Percentiles rank a stretch among this genome's conserved stretches.
Conservation (phyloP, 1,284 basidiomycete genomes). For the Phenoliferia sp. region DNA sequence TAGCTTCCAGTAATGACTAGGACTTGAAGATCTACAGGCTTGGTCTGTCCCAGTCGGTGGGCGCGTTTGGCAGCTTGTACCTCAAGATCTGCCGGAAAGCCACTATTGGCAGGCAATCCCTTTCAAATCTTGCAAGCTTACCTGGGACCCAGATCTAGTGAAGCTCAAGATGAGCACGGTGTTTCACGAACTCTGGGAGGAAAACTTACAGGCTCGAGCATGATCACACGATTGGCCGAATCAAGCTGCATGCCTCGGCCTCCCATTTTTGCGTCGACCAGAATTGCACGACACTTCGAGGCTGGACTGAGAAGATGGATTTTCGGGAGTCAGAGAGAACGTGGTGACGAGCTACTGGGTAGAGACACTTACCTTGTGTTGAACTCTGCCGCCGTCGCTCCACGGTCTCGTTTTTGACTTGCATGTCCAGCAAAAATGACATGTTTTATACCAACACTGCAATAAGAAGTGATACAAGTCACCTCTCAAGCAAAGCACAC, state of each 20-base stretch:
- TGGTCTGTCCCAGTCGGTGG: slow-evolving; percentile 15
- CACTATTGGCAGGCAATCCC: background rate
- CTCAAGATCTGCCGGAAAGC: slow-evolving; percentile 11
- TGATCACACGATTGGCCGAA: slow-evolving; percentile 20
- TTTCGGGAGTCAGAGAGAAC: background rate
- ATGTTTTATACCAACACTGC: slow-evolving; percentile 16
- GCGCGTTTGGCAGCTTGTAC: slow-evolving; percentile 25
- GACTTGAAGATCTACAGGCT: slow-evolving; percentile 20
- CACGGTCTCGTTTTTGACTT: slow-evolving; percentile 21
- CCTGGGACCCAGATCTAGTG: slow-evolving; percentile 21
- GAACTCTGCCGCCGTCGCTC: slow-evolving; percentile 19
- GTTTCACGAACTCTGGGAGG: background rate
- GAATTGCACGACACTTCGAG: slow-evolving; percentile 19
- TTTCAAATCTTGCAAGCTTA: background rate
- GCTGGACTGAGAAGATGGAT: background rate
- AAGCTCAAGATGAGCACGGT: background rate
- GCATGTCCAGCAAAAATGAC: slow-evolving; percentile 19
- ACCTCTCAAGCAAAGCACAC: background rate
- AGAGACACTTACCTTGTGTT: slow-evolving; percentile 4
- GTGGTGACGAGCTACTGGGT: background rate
- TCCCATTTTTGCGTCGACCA: slow-evolving; percentile 27
- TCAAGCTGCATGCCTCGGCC: slow-evolving; percentile 26
- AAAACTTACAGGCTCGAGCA: slow-evolving; percentile 17
- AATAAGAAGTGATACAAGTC: background rate
- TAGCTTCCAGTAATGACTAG: slow-evolving; percentile 19